Evolutionary conservation across 169 alveolate species (phyloP).

Genomic region (Besnoitia besnoiti): DNA sequence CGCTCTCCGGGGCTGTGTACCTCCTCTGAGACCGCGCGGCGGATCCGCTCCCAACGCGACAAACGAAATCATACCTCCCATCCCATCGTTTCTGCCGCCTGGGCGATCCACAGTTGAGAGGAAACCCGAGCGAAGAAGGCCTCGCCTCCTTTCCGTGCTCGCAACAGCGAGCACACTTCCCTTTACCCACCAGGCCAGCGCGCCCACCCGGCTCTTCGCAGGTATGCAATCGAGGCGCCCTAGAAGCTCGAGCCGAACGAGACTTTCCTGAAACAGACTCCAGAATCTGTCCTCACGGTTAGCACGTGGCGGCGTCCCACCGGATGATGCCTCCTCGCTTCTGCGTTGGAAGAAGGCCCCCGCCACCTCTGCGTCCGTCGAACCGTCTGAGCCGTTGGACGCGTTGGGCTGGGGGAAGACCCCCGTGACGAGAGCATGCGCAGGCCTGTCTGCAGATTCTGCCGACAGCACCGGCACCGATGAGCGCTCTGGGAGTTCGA

Average conservation of each 20-base stretch:
- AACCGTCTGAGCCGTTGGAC: background rate
- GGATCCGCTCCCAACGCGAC: background rate
- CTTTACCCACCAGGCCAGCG: background rate
- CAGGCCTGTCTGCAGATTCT: background rate
- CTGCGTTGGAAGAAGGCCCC: background rate
- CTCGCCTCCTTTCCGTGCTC: background rate
- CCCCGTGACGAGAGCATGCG: background rate
- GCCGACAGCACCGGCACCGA: too few species aligned
- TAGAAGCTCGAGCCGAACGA: background rate
- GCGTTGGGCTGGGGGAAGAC: background rate
- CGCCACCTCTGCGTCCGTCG: background rate
- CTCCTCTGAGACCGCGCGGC: background rate
- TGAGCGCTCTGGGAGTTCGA: background rate
- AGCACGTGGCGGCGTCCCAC: background rate
- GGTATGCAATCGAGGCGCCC: slow-evolving; percentile 5
- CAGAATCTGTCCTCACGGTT: background rate
- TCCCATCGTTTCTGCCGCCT: background rate
- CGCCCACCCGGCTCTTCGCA: background rate
- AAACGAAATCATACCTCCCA: background rate
- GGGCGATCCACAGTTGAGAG: too few species aligned
- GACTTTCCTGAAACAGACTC: background rate
- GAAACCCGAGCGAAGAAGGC: background rate
- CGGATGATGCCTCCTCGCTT: background rate
- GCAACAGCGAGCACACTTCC: slow-evolving; percentile 24
- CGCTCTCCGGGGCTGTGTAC: background rate